Percentiles rank a stretch among this genome's conserved stretches.
Conservation (phyloP, 202 grass and related monocot species). For the Digitaria exilis region DNA sequence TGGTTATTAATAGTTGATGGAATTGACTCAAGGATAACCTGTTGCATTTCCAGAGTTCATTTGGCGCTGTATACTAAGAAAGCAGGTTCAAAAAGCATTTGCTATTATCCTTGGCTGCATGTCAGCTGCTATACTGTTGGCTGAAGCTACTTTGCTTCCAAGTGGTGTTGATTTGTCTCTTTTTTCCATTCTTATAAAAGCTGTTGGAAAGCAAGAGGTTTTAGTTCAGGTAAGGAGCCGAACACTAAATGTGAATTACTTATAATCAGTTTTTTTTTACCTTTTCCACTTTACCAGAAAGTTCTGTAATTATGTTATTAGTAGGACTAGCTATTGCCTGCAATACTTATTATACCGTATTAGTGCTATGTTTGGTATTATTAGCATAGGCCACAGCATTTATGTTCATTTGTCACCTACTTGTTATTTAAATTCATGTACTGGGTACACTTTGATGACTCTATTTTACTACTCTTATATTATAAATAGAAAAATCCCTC, state of each 20-base stretch:
- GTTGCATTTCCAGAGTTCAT: constrained; percentile 76
- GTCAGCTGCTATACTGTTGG: constrained; percentile 96
- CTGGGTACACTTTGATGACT: neutral
- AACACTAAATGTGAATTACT: constrained; percentile 5
- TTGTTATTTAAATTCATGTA: constrained; percentile 27
- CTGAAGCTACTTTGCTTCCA: constrained; percentile 95
- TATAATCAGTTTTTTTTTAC: neutral
- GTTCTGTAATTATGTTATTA: neutral
- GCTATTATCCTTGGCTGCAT: constrained; percentile 79
- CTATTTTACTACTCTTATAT: neutral
- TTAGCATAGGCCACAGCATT: constrained; percentile 3
- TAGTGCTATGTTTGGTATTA: constrained; percentile 21
- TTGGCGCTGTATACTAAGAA: constrained; percentile 95
- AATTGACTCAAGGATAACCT: constrained; percentile 27
- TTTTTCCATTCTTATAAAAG: constrained; percentile 95
- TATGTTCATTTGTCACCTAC: neutral
- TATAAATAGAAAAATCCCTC: neutral
- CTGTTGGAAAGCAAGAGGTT: constrained; percentile 86
- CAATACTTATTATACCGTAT: constrained; percentile 5
- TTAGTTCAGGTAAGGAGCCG: constrained; percentile 84
- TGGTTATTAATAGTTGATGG: constrained; percentile 29
- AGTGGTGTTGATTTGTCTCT: constrained; percentile 95
- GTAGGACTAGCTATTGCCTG: neutral
- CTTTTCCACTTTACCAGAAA: neutral
- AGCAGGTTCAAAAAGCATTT: constrained; percentile 87